These are phyloP conservation scores for Taphrina betulina DNA, from an alignment of 1,139 yeast genomes.

Conservation along the genomic window DNA sequence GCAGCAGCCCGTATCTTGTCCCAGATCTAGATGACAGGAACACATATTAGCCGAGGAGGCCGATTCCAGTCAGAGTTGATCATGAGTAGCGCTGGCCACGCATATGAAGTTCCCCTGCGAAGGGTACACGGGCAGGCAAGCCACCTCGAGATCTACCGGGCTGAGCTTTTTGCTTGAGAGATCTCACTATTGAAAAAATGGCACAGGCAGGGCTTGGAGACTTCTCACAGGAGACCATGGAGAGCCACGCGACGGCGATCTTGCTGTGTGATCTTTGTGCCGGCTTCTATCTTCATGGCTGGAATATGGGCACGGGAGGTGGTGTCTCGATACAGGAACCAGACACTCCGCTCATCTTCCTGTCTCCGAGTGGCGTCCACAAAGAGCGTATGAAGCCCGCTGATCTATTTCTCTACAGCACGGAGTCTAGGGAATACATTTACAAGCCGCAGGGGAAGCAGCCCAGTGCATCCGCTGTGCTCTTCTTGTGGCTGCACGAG, in stretches of 20 bases:
- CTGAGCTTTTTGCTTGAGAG: too few relatives aligned
- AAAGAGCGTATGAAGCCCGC: constrained; percentile 81
- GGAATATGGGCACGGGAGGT: constrained; percentile 98
- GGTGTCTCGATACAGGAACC: constrained; percentile 77
- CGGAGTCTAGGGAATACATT: constrained; percentile 55
- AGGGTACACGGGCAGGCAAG: too few relatives aligned
- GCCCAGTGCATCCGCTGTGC: constrained; percentile 91
- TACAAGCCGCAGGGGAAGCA: constrained; percentile 65
- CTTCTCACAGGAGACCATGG: too few relatives aligned
- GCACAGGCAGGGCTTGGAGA: too few relatives aligned
- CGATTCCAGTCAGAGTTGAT: too few relatives aligned
- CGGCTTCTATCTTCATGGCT: constrained; percentile 71
- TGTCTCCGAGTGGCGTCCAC: constrained; percentile 95
- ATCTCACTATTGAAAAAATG: too few relatives aligned
- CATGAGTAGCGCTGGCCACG: too few relatives aligned
- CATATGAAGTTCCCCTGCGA: too few relatives aligned
- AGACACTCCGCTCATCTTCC: constrained; percentile 56
- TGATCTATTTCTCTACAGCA: constrained; percentile 71
- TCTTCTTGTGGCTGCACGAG: constrained; percentile 70
- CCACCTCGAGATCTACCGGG: too few relatives aligned
- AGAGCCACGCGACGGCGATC: constrained; percentile 8
- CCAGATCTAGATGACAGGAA: too few relatives aligned
- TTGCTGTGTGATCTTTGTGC: constrained; percentile 58
- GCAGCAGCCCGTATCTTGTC: too few relatives aligned
- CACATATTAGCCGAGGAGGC: too few relatives aligned